Percentiles rank a stretch among this genome's conserved stretches.
Conservation (phyloP, 306 rosid species). For the Prunus persica region DNA sequence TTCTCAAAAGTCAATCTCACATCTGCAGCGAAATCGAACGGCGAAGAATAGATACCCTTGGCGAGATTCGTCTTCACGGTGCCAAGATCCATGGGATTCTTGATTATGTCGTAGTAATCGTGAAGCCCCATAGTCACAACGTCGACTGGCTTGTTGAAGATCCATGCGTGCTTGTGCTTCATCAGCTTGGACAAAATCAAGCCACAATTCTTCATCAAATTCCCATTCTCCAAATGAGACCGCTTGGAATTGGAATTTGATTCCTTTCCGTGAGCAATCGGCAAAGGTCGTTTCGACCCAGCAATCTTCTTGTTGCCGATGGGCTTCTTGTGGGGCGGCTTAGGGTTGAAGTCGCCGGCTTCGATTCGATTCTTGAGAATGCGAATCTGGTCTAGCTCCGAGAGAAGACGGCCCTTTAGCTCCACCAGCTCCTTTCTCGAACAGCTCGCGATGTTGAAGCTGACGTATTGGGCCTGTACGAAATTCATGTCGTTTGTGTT, state of each 20-base stretch:
- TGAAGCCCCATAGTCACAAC: slow-evolving; percentile 63
- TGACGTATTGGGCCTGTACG: slow-evolving; percentile 41
- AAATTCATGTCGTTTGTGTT: slow-evolving; percentile 9
- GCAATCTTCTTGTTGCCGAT: slow-evolving; percentile 42
- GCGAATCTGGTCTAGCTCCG: slow-evolving; percentile 80
- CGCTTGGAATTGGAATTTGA: slow-evolving; percentile 37
- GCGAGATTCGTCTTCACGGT: slow-evolving; percentile 60
- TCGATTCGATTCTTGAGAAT: slow-evolving; percentile 56
- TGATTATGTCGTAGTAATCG: slow-evolving; percentile 76
- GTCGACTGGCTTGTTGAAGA: slow-evolving; percentile 75
- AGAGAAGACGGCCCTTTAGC: slow-evolving; percentile 46
- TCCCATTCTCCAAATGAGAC: slow-evolving; percentile 46
- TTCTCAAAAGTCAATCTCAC: slow-evolving; percentile 79
- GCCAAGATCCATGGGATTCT: slow-evolving; percentile 95
- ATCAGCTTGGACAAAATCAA: slow-evolving; percentile 70
- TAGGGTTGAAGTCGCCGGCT: slow-evolving; percentile 36
- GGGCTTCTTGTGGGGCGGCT: slow-evolving; percentile 45
- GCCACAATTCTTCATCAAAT: slow-evolving; percentile 56
- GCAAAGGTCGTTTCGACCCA: slow-evolving; percentile 65
- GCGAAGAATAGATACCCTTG: slow-evolving; percentile 42
- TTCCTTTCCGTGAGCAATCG: slow-evolving; percentile 35
- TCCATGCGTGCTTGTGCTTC: slow-evolving; percentile 76
- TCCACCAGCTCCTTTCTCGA: slow-evolving; percentile 67
- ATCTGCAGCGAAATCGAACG: slow-evolving; percentile 63
- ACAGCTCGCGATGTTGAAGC: slow-evolving; percentile 50